phyloP scores from a whole-genome alignment of 257 asterid species.

The Buddleja alternifolia region DNA sequence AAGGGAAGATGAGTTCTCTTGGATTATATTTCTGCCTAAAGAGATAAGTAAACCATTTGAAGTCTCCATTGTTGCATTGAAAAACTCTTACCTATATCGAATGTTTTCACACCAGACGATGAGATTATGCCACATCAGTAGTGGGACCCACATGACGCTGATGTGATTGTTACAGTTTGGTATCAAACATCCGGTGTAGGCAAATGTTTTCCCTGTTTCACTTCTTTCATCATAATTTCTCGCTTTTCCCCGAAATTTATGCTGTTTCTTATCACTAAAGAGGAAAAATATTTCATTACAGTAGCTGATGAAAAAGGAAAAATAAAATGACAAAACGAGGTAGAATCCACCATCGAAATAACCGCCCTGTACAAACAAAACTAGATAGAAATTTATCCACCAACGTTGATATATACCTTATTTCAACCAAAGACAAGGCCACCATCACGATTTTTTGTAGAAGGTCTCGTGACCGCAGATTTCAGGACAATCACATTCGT shows the following conservation, averaged over 20 bases:
- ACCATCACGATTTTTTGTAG: background rate
- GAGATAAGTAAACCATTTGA: constrained; percentile 12
- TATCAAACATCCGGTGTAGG: too few species aligned
- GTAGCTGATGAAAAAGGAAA: background rate
- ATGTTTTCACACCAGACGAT: too few species aligned
- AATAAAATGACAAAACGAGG: background rate
- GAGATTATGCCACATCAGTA: too few species aligned
- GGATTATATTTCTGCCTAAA: background rate
- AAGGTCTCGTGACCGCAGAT: too few species aligned
- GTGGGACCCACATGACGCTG: too few species aligned
- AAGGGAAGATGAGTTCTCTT: background rate
- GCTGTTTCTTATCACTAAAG: background rate
- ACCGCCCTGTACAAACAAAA: constrained; percentile 43
- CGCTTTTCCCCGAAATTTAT: constrained; percentile 29
- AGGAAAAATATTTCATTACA: constrained; percentile 37
- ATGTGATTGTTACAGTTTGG: too few species aligned
- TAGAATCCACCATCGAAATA: constrained; percentile 13
- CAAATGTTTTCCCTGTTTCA: too few species aligned
- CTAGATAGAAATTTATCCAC: constrained; percentile 15
- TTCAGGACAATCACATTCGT: too few species aligned
- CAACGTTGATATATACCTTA: constrained; percentile 4
- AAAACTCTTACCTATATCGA: too few species aligned
- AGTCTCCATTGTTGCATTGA: background rate
- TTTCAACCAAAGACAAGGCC: constrained; percentile 20
- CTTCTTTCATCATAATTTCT: constrained; percentile 12